Evolutionary conservation across 768 basidiomycete genomes (phyloP), one percentile per base, ranked within the genome.

Genomic region (Lactarius trivialis): DNA sequence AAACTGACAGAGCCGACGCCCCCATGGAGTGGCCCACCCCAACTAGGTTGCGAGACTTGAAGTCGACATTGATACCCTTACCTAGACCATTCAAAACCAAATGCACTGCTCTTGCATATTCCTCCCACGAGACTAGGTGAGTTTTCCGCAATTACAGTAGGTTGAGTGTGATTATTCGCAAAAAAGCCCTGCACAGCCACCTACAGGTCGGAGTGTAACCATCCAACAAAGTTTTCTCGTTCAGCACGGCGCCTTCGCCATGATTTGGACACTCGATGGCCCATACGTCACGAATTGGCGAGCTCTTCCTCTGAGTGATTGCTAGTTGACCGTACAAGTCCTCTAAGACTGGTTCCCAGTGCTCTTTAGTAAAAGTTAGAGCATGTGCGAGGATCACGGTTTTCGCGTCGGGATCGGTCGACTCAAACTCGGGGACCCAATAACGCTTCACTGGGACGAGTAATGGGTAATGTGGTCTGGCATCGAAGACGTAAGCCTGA

Each of bases 11-110:
- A 3, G 72, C 73, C 1, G 76, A 70, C 1, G 78, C 79, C 8
- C 82, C 81, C 79, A 83, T 81, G 0, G 82, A 84, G 66, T 84
- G 82, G 0, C 81, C 83, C 17, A 84, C 72, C 3, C 78, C 80
- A 17, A 83, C 76, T 4, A 84, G 69, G 17, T 71, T 78, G 19
- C 76, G 80, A n/a, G 67, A 73, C 21, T 68, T 71, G 60, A 83
- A 82, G 64, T 82, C 78, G n/a, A 81, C 73, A 43, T 79, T 73
- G 19, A 82, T 71, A 21, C 82, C 82, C 28, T 68, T 75, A 0
- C 82, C 82, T 6, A 77, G 69, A 0, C 81, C 81, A 1, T 77
- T 70, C 4, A 84, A 70, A 52, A 85, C 77, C 2, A 76, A 69
- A 62, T 84, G 79, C 0, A 83, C 70, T 7, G 71, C 70, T 1